Conservation (phyloP, 2,329 filamentous ascomycete species). For the Claviceps cyperi region DNA sequence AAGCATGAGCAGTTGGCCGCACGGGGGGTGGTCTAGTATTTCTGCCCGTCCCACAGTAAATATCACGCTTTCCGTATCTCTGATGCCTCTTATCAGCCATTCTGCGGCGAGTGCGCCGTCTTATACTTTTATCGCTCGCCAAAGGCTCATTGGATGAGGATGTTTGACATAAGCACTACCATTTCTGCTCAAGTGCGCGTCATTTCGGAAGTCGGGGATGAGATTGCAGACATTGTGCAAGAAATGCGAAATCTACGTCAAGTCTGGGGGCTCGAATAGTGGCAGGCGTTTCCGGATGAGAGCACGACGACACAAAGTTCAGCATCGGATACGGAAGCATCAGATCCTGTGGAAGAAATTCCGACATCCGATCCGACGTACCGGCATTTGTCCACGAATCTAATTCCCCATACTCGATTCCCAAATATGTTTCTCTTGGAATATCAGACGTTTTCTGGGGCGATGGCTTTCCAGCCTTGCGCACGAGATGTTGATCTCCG, state of each 20-base stretch:
- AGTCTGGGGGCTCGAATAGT: neutral
- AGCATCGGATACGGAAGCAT: neutral
- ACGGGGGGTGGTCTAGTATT: slow-evolving; percentile 15
- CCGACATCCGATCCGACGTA: slow-evolving; percentile 14
- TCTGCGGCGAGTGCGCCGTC: slow-evolving; percentile 20
- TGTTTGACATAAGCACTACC: slow-evolving; percentile 7
- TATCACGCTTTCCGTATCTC: slow-evolving; percentile 15
- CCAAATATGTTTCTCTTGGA: slow-evolving; percentile 12
- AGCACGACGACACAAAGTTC: neutral
- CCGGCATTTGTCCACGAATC: slow-evolving; percentile 5
- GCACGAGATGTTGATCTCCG: slow-evolving; percentile 8
- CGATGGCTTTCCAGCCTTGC: slow-evolving; percentile 18
- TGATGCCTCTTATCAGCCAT: slow-evolving; percentile 11
- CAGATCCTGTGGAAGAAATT: slow-evolving; percentile 8
- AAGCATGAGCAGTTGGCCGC: slow-evolving; percentile 9
- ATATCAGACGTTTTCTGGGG: slow-evolving; percentile 15
- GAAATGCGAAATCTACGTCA: slow-evolving; percentile 2
- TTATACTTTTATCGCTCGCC: slow-evolving; percentile 12
- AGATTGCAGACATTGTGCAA: slow-evolving; percentile 2
- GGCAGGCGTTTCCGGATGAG: neutral
- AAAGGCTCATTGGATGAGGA: slow-evolving; percentile 10
- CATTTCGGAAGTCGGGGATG: neutral
- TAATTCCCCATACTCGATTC: slow-evolving; percentile 12
- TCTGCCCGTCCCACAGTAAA: slow-evolving; percentile 15
- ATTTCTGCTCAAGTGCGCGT: slow-evolving; percentile 2